Base-by-base conservation (phyloP, 495 filamentous ascomycete genomes). In the Daldinia concentrica region DNA sequence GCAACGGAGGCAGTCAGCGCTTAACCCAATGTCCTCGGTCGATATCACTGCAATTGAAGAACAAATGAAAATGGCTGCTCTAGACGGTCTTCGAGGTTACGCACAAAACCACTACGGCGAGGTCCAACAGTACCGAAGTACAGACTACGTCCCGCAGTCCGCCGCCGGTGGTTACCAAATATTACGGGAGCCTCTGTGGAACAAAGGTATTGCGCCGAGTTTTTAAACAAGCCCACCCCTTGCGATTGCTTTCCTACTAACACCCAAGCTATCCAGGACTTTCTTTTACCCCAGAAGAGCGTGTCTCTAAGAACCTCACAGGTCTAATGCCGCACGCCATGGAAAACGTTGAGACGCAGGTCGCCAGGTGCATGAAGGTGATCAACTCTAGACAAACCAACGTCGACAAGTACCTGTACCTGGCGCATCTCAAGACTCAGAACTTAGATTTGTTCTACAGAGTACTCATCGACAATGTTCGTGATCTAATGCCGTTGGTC, bases 371-470 rank as follows among this genome's bases (percentile, higher is more conserved):
- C 61, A 83, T 88, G 81, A 86, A 86, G 78, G 84, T 87, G 80
- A 90, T 99, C 80, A 87, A 89, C 62, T 83, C 89, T 45, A 93
- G 94, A 74, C 84, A 88, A 63, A 93, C 92, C 52, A 81, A 85
- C 41, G 93, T 99, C 78, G 95, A 99, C 82, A 97, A 94, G 81
- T 99, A 95, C 80, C 88, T 95, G 52, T 99, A 98, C 81, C 86
- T 99, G 77, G 93, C 92, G 73, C 87, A 90, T 29, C 86, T 99
- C 77, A 92, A 95, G 82, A 90, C 89, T 76, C 90, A 92, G 72
- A 97, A 98, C 81, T 87, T 91, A 36, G 93, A 98, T 79, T 86
- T 99, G 55, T 99, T 98, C 85, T 99, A 97, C 86, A 88, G 95
- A 71, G 84, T 99, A 71, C 86, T 98, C 69, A 92, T 94, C 66